Evolutionary conservation across 148 eudicot species (phyloP).

Genomic region (Polygonum maritimum): DNA sequence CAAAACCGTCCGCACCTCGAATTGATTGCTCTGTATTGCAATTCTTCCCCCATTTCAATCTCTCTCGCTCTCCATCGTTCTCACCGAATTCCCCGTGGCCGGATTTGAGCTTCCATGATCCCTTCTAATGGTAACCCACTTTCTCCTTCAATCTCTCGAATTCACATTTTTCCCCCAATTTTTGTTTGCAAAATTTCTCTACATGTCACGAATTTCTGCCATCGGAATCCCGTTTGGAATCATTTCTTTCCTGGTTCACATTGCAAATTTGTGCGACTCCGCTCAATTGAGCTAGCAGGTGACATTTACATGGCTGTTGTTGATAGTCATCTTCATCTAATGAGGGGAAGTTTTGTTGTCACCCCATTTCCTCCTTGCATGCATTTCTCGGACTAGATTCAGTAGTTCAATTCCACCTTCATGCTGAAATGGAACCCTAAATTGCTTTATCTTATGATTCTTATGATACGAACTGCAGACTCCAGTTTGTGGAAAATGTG

Average conservation of each 20-base stretch:
- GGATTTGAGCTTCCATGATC: background rate
- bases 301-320: background rate
- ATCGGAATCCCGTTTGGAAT: background rate
- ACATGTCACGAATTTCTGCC: background rate
- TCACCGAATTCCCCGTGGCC: background rate
- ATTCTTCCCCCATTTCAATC: background rate
- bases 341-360: background rate
- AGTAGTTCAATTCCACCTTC: background rate
- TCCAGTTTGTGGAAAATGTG: constrained; percentile 50
- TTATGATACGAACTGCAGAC: constrained; percentile 19
- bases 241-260: background rate
- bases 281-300: background rate
- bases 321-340: background rate
- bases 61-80: background rate
- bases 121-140: background rate
- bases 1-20: background rate
- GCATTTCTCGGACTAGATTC: background rate
- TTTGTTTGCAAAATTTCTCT: background rate
- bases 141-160: background rate
- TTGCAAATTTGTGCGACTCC: background rate
- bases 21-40: background rate
- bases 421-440: background rate
- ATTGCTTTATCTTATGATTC: background rate
- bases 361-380: background rate
- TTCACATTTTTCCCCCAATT: background rate